These are phyloP conservation scores for Cyanophora paradoxa DNA, from an alignment of 78 protist genomes.

Conservation along the genomic window DNA sequence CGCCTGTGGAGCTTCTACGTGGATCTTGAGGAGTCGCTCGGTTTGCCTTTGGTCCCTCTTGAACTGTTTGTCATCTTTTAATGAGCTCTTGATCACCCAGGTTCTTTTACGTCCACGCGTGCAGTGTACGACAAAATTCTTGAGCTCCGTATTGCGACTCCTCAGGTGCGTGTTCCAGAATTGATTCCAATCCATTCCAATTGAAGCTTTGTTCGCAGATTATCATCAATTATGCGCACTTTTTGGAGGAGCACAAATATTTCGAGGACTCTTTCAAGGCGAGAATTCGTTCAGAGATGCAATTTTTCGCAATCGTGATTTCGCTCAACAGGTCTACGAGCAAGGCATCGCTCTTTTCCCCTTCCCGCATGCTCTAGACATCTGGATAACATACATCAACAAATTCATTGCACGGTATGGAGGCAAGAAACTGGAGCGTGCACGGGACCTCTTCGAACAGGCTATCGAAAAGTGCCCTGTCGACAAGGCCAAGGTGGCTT, in stretches of 20 bases:
- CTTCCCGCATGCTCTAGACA: conserved; percentile 80
- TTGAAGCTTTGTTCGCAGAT: conserved; percentile 10
- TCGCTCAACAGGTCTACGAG: conserved; percentile 56
- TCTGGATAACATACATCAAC: conserved; percentile 83
- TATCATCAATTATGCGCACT: conserved; percentile 79
- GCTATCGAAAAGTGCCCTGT: conserved; percentile 65
- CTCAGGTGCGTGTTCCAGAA: too few relatives aligned
- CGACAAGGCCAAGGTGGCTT: conserved; percentile 41
- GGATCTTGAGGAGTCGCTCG: conserved; percentile 90
- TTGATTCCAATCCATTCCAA: not conserved
- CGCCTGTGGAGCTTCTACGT: conserved; percentile 84
- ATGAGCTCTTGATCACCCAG: too few relatives aligned
- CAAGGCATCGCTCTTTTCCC: conserved; percentile 72
- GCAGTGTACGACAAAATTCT: conserved; percentile 67
- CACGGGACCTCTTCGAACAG: conserved; percentile 93
- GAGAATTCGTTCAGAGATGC: not conserved
- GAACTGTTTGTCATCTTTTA: too few relatives aligned
- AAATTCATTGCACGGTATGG: conserved; percentile 81
- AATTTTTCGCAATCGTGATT: not conserved
- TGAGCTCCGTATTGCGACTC: conserved; percentile 80
- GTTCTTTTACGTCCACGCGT: not conserved
- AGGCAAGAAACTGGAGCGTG: conserved; percentile 83
- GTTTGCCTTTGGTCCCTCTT: conserved; percentile 34
- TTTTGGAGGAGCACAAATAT: conserved; percentile 76
- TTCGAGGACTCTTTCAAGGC: conserved; percentile 81